These are phyloP conservation scores for Cryptococcus sp. DNA, from an alignment of 1,284 basidiomycete species.

Conservation along the genomic window DNA sequence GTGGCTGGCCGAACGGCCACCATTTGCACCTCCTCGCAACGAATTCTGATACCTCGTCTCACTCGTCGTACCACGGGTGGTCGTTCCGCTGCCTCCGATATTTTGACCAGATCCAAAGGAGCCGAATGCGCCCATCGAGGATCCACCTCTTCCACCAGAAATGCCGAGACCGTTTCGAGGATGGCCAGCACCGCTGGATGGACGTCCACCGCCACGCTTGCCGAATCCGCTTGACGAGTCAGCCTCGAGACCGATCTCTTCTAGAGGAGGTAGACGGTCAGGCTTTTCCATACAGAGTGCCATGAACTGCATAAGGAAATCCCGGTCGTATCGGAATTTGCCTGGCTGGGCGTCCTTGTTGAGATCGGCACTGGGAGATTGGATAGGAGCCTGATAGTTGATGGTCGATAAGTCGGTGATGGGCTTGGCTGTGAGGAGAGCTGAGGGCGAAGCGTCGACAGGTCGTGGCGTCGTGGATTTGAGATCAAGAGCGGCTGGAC, in stretches of 20 bases:
- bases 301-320: slow-evolving; percentile 98
- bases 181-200: slow-evolving; percentile 45
- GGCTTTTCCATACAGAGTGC: slow-evolving; percentile 91
- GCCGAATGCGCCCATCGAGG: slow-evolving; percentile 57
- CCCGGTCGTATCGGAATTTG: slow-evolving; percentile 96
- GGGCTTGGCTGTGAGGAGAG: slow-evolving; percentile 66
- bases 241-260: slow-evolving; percentile 85
- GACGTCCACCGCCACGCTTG: slow-evolving; percentile 18
- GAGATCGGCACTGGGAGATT: slow-evolving; percentile 78
- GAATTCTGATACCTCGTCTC: slow-evolving; percentile 62
- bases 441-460: slow-evolving; percentile 48
- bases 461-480: slow-evolving; percentile 43
- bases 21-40: slow-evolving; percentile 22
- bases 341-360: slow-evolving; percentile 76
- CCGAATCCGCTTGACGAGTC: slow-evolving; percentile 53
- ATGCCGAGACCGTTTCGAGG: slow-evolving; percentile 45
- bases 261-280: slow-evolving; percentile 78
- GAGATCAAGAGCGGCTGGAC: slow-evolving; percentile 61
- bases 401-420: slow-evolving; percentile 80
- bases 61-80: slow-evolving; percentile 54
- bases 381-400: slow-evolving; percentile 76
- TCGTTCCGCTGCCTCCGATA: too few species aligned
- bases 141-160: slow-evolving; percentile 12
- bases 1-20: slow-evolving; percentile 39
- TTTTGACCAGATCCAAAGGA: slow-evolving; percentile 60